Conservation (phyloP, 202 grass and related monocot species). For the Panicum virgatum region DNA sequence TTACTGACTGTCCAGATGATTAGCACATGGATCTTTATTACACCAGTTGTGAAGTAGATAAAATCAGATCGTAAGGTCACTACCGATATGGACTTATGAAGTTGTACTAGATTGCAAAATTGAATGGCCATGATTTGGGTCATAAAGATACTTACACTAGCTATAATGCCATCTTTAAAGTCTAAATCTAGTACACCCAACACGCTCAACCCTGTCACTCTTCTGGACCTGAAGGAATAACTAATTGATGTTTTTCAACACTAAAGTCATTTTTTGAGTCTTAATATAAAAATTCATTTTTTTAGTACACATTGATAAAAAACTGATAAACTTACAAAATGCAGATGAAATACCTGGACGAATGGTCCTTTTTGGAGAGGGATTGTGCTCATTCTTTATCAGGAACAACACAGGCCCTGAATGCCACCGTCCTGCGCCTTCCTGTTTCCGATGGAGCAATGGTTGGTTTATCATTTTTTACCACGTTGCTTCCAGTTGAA, state of each 20-base stretch:
- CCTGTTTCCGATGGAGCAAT: conserved; percentile 62
- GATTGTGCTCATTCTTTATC: conserved; percentile 52
- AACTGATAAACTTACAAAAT: conserved; percentile 14
- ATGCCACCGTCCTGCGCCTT: conserved; percentile 51
- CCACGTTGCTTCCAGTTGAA: background rate
- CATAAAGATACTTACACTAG: background rate
- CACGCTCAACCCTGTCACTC: background rate
- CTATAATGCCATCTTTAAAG: background rate
- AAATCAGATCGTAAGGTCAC: background rate
- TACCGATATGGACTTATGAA: background rate
- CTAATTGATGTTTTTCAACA: background rate
- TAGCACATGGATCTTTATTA: background rate
- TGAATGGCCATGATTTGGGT: background rate
- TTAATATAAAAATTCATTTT: background rate
- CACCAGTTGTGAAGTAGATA: background rate
- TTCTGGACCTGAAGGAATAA: background rate
- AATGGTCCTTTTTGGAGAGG: conserved; percentile 62
- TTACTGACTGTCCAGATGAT: background rate
- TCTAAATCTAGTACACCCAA: background rate
- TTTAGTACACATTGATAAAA: background rate
- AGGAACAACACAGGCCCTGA: conserved; percentile 54
- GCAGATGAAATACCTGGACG: conserved; percentile 65
- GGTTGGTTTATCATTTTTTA: conserved; percentile 26
- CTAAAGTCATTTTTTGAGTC: background rate
- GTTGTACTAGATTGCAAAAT: background rate